phyloP scores from a whole-genome alignment of 257 asterid genomes.

The Catharanthus roseus region DNA sequence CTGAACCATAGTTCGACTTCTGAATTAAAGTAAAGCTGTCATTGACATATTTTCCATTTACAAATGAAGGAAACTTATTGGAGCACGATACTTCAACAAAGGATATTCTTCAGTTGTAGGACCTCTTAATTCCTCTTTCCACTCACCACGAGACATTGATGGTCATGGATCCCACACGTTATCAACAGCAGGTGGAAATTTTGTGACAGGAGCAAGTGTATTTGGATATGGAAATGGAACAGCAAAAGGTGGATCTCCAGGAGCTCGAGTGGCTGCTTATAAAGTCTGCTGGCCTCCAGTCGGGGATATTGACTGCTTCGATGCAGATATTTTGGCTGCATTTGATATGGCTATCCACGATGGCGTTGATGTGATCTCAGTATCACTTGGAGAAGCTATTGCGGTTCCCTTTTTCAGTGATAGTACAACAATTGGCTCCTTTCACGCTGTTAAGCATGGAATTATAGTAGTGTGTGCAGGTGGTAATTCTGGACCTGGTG shows the following conservation, averaged over 20 bases:
- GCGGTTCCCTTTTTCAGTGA: too few relatives aligned
- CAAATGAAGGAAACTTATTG: conserved; percentile 65
- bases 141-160: background rate
- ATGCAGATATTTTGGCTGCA: background rate
- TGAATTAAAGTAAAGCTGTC: too few relatives aligned
- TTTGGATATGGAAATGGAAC: background rate
- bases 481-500: background rate
- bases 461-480: background rate
- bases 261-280: background rate
- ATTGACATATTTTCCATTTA: too few relatives aligned
- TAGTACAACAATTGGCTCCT: background rate
- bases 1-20: too few relatives aligned
- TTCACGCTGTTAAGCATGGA: background rate
- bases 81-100: conserved; percentile 40
- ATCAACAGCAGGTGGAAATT: background rate
- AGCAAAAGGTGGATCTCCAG: background rate
- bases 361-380: background rate
- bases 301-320: background rate
- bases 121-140: too few relatives aligned
- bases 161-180: background rate
- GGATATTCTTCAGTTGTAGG: conserved; percentile 45
- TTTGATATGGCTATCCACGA: background rate
- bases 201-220: background rate
- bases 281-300: background rate
- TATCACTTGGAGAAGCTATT: background rate